phyloP scores from a whole-genome alignment of 805 yeast genomes.

The Tetrapisispora phaffii region DNA sequence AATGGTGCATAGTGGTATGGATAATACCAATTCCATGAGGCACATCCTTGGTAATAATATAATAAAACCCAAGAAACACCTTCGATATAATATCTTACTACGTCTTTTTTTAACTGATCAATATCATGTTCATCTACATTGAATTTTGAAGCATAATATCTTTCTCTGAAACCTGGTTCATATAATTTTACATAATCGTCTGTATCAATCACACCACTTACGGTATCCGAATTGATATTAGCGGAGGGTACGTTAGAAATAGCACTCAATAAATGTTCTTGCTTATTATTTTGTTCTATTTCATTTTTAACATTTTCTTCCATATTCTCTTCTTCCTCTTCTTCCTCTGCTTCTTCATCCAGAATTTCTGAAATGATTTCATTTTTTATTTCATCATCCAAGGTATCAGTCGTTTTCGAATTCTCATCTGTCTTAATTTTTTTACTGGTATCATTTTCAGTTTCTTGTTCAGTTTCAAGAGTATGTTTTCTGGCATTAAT shows the following conservation, averaged over 20 bases:
- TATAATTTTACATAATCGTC: slow-evolving; percentile 55
- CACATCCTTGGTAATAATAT: slow-evolving; percentile 95
- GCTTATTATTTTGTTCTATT: slow-evolving; percentile 11
- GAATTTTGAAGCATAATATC: slow-evolving; percentile 77
- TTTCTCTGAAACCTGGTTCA: slow-evolving; percentile 77
- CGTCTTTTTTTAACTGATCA: slow-evolving; percentile 41
- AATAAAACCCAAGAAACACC: slow-evolving; percentile 95
- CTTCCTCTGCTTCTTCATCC: slow-evolving; percentile 12
- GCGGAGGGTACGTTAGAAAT: slow-evolving; percentile 1
- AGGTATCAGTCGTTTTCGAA: background rate
- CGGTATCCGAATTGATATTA: slow-evolving; percentile 20
- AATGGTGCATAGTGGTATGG: slow-evolving; percentile 98
- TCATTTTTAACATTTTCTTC: slow-evolving; percentile 4
- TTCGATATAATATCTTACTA: slow-evolving; percentile 71
- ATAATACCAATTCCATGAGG: slow-evolving; percentile 97
- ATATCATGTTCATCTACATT: slow-evolving; percentile 46
- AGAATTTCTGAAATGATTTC: slow-evolving; percentile 16
- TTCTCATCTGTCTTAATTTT: slow-evolving; percentile 14
- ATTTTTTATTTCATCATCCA: slow-evolving; percentile 19
- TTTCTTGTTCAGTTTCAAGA: slow-evolving; percentile 20
- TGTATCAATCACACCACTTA: slow-evolving; percentile 33
- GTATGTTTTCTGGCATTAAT: slow-evolving; percentile 23
- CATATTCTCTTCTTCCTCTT: slow-evolving; percentile 9
- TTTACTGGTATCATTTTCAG: slow-evolving; percentile 7
- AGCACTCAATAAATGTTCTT: slow-evolving; percentile 9